A percentile compares a stretch with the other conserved stretches of the same genome.
Evolutionary conservation across 2,329 filamentous ascomycete species (phyloP).

Genomic region (Phialophora macrospora): DNA sequence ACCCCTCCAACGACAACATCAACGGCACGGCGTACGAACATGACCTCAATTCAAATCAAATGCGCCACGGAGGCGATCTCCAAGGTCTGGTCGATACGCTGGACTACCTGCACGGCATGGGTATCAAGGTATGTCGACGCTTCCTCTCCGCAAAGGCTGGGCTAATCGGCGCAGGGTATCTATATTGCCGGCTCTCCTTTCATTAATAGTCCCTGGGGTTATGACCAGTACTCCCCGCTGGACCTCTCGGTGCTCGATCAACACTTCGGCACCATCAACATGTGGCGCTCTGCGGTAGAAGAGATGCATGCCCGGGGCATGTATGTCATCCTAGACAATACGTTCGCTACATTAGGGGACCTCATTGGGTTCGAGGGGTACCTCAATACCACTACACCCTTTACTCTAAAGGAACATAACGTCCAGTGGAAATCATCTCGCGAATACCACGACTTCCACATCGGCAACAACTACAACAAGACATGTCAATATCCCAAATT

Average conservation of each 20-base stretch:
- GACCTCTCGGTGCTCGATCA: constrained; percentile 68
- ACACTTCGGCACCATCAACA: constrained; percentile 64
- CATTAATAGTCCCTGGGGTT: constrained; percentile 68
- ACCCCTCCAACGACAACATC: constrained; percentile 67
- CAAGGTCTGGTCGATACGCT: constrained; percentile 63
- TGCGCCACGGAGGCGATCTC: constrained; percentile 67
- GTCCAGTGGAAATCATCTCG: constrained; percentile 61
- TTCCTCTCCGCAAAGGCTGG: background rate
- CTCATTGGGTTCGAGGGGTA: constrained; percentile 67
- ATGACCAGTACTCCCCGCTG: constrained; percentile 64
- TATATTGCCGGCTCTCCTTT: constrained; percentile 68
- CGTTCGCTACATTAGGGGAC: constrained; percentile 68
- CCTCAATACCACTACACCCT: constrained; percentile 63
- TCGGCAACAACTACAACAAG: constrained; percentile 59
- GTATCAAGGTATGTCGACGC: constrained; percentile 57
- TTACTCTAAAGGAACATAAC: constrained; percentile 60
- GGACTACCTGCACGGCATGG: constrained; percentile 69
- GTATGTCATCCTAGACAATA: constrained; percentile 71
- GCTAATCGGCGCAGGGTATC: constrained; percentile 52
- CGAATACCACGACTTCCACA: constrained; percentile 63
- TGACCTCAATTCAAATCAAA: constrained; percentile 64
- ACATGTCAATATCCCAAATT: constrained; percentile 65
- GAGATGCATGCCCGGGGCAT: constrained; percentile 67
- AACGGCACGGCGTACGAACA: constrained; percentile 67
- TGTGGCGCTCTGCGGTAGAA: constrained; percentile 62